Base-by-base conservation (phyloP, 2,329 filamentous ascomycete genomes). In the Penicillium olsonii region DNA sequence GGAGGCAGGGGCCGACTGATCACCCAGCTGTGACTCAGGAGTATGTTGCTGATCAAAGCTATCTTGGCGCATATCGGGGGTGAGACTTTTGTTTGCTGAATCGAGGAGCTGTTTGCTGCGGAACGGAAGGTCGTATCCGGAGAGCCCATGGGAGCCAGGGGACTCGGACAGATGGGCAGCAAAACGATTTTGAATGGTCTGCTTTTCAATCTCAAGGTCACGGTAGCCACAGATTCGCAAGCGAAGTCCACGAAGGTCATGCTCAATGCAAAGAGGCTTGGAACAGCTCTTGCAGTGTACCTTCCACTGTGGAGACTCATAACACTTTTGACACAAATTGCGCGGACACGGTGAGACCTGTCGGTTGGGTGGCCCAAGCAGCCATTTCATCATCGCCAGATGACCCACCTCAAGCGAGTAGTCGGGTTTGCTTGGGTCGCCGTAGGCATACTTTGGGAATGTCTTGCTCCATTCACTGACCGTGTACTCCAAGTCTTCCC, bases 251-350 rank as follows among this genome's bases (percentile, higher is more conserved):
- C 80, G 75, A 37, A 84, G 76, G 55, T 84, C 81, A 61, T 84
- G 81, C 57, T 83, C 80, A 57, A 82, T 81, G 65, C 81, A 84
- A 20, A 84, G 68, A 2, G 80, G 75, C 45, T 74, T 79, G 34
- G 79, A 79, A 67, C 81, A 84, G 37, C 71, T 75, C 58, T 79
- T 78, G 63, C 81, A 84, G 33, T 78, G 74, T n/a, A 83, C 75
- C 57, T 81, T 82, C 81, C 81, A 84, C 40, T 78, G 74, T 39
- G 79, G 77, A n/a, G 76, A 78, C 24, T 77, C 74, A 55, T 81
- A 81, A 62, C 81, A 84, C 49, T 82, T 78, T 43, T 80, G 75
- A 60, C 81, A 84, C 15, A 84, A 63, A 39, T 79, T 80, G 37
- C 81, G 75, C 2, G 81, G 81, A 60, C 76, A 82, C 19, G 73